Conservation (phyloP, 2,329 filamentous ascomycete genomes). For the Furcasterigmium furcatum region DNA sequence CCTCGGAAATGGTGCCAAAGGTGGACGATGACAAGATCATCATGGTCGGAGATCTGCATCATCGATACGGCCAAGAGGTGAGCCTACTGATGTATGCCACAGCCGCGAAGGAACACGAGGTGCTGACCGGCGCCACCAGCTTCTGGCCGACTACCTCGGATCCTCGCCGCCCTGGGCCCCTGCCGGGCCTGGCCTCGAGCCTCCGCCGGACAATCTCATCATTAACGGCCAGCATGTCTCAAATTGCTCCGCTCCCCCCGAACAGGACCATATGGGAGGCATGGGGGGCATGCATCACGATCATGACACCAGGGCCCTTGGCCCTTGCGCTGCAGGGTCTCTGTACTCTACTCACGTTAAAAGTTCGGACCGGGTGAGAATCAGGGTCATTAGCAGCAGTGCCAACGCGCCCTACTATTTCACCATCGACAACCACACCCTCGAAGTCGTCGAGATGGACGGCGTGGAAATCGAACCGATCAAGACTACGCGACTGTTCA, state of each 20-base stretch:
- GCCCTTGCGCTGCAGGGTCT: constrained; percentile 23
- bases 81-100: constrained; percentile 9
- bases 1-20: constrained; percentile 21
- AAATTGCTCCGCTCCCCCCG: constrained; percentile 26
- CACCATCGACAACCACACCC: constrained; percentile 32
- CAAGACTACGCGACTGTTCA: constrained; percentile 25
- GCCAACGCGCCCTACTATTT: constrained; percentile 33
- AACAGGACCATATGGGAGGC: constrained; percentile 4
- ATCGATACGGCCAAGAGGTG: constrained; percentile 28
- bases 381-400: constrained; percentile 36
- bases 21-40: constrained; percentile 30
- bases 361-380: constrained; percentile 20
- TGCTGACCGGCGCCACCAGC: too few species aligned
- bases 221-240: constrained; percentile 34
- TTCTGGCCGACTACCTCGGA: constrained; percentile 24
- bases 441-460: constrained; percentile 35
- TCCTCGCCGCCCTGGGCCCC: constrained; percentile 26
- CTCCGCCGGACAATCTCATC: constrained; percentile 34
- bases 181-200: constrained; percentile 31
- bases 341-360: constrained; percentile 25
- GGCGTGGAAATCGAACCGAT: constrained; percentile 33
- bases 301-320: not conserved
- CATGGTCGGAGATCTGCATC: constrained; percentile 35
- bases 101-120: too few species aligned
- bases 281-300: not conserved